Percentiles rank a stretch among this genome's conserved stretches.
These are phyloP conservation scores for Coprinellus aureogranulatus DNA, from an alignment of 768 basidiomycete genomes.

Conservation along the genomic window DNA sequence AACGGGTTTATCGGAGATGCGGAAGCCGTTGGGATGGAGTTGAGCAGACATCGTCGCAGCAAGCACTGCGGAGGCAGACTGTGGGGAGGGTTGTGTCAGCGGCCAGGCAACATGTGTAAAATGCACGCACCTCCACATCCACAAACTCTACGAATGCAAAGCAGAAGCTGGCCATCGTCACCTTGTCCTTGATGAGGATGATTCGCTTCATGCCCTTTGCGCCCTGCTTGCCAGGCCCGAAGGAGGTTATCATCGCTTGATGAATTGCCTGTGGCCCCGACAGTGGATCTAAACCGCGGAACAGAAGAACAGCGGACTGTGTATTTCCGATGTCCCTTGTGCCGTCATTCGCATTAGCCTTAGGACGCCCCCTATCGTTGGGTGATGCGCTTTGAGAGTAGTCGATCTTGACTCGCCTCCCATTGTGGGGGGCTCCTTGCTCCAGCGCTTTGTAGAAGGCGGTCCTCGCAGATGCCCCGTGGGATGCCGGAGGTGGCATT, in stretches of 20 bases:
- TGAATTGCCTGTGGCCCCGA: conserved; percentile 87
- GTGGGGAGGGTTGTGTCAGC: conserved; percentile 13
- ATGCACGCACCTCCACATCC: conserved; percentile 64
- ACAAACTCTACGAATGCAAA: conserved; percentile 94
- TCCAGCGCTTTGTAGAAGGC: conserved; percentile 75
- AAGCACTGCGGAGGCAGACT: conserved; percentile 83
- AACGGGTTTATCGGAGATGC: conserved; percentile 84
- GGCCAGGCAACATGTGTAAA: neutral
- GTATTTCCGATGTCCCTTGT: conserved; percentile 92
- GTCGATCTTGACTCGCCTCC: conserved; percentile 91
- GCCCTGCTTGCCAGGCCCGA: conserved; percentile 73
- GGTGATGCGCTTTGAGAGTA: conserved; percentile 85
- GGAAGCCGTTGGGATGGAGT: conserved; percentile 89
- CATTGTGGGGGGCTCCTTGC: conserved; percentile 67
- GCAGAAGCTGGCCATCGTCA: conserved; percentile 85
- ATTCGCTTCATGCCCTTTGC: conserved; percentile 87
- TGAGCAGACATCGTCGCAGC: conserved; percentile 85
- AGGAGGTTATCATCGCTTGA: conserved; percentile 77
- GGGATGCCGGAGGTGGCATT: conserved; percentile 87
- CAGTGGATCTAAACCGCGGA: conserved; percentile 86
- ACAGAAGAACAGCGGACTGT: conserved; percentile 77
- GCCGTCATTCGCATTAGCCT: conserved; percentile 82
- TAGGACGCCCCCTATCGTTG: conserved; percentile 58
- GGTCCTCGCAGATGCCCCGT: conserved; percentile 74
- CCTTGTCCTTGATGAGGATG: conserved; percentile 84